These are phyloP conservation scores for Ganoderma multipileum DNA, from an alignment of 1,284 basidiomycete species.

Conservation along the genomic window DNA sequence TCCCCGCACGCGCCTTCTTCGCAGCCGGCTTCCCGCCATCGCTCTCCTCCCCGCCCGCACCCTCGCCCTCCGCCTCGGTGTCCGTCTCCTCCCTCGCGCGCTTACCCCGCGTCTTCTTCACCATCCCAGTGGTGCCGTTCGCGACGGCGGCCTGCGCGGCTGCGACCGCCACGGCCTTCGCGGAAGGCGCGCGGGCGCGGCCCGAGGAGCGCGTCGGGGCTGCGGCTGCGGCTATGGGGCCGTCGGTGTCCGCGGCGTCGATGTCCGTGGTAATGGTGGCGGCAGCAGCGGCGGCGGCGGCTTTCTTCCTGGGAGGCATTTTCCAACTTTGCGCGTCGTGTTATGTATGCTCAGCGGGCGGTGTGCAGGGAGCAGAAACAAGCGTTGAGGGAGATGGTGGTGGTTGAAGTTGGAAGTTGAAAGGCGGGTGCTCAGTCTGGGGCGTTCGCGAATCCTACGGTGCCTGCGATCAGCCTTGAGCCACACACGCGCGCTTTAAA, in stretches of 20 bases:
- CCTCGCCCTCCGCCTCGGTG: constrained; percentile 29
- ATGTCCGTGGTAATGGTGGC: constrained; percentile 23
- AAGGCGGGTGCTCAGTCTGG: neutral
- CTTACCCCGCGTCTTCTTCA: constrained; percentile 35
- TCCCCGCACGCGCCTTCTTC: constrained; percentile 8
- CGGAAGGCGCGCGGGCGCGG: constrained; percentile 30
- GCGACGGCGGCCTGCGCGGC: constrained; percentile 24
- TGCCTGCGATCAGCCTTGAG: neutral
- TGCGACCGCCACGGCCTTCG: constrained; percentile 34
- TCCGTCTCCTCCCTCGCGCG: constrained; percentile 35
- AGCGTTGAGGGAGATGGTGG: neutral
- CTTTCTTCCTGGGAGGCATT: constrained; percentile 45
- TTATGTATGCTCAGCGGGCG: neutral
- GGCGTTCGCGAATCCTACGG: no score
- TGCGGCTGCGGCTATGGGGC: neutral
- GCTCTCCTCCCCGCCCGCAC: constrained; percentile 16
- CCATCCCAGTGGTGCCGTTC: constrained; percentile 21
- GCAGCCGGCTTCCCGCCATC: constrained; percentile 23
- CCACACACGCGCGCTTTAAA: constrained; percentile 13
- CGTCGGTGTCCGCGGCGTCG: neutral
- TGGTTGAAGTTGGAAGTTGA: neutral
- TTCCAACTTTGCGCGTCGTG: neutral
- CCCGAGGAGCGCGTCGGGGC: constrained; percentile 29
- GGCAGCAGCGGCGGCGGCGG: constrained; percentile 23
- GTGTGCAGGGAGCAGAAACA: neutral